Evolutionary conservation across 2,329 filamentous ascomycete species (phyloP).

Genomic region (Calonectria naviculata): DNA sequence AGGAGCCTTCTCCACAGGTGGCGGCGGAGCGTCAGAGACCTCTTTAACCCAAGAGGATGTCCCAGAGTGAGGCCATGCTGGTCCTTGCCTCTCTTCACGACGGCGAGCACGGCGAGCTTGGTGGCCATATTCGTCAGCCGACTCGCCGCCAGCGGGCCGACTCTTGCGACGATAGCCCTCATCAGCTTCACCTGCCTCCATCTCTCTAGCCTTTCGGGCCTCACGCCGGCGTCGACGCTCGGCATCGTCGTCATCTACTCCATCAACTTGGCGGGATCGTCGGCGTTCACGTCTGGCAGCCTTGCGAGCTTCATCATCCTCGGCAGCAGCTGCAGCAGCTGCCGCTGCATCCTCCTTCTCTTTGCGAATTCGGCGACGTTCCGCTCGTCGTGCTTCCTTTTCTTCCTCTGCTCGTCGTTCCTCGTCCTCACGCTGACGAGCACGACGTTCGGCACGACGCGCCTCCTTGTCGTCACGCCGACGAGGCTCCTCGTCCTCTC

Average conservation of each 20-base stretch:
- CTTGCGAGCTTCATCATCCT: conserved; percentile 58
- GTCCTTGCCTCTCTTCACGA: conserved; percentile 41
- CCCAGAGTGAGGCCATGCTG: conserved; percentile 71
- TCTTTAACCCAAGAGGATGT: conserved; percentile 76
- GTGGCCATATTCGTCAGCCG: conserved; percentile 55
- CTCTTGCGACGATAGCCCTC: conserved; percentile 45
- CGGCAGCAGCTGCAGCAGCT: conserved; percentile 53
- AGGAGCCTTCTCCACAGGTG: conserved; percentile 53
- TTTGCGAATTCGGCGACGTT: conserved; percentile 61
- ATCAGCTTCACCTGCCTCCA: conserved; percentile 48
- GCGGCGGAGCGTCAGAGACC: conserved; percentile 70
- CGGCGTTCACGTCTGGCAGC: conserved; percentile 62
- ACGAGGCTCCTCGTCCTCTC: conserved; percentile 56
- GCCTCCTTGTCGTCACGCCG: conserved; percentile 57
- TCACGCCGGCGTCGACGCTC: conserved; percentile 66
- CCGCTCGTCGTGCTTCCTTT: conserved; percentile 62
- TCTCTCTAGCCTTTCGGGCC: conserved; percentile 58
- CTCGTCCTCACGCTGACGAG: conserved; percentile 44
- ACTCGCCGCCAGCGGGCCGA: conserved; percentile 48
- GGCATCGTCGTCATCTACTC: conserved; percentile 63
- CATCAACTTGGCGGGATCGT: conserved; percentile 56
- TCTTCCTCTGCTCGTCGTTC: conserved; percentile 55
- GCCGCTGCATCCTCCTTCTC: conserved; percentile 56
- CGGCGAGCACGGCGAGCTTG: conserved; percentile 55
- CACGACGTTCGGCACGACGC: conserved; percentile 64